These are phyloP conservation scores for Kernera saxatilis DNA, from an alignment of 345 rosid genomes.

Conservation along the genomic window DNA sequence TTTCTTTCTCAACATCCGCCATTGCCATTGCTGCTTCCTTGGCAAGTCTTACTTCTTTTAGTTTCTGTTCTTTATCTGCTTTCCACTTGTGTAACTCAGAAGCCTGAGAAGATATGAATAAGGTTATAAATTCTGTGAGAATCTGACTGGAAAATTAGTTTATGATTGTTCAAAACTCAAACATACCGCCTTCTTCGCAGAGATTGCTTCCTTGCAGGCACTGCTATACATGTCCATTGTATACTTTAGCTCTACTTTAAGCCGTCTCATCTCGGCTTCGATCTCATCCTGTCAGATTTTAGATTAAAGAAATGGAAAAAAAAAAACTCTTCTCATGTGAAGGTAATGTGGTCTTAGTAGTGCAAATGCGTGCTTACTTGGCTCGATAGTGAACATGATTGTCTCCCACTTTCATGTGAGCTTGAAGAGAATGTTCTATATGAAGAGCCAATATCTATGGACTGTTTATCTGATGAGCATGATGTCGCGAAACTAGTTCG, in stretches of 20 bases:
- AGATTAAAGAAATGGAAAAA: not conserved
- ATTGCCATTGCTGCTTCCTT: constrained; percentile 58
- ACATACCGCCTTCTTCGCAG: constrained; percentile 56
- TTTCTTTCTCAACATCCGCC: constrained; percentile 57
- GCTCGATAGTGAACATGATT: constrained; percentile 39
- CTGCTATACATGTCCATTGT: constrained; percentile 70
- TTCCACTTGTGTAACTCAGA: constrained; percentile 53
- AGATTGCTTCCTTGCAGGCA: constrained; percentile 74
- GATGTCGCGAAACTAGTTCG: constrained; percentile 41
- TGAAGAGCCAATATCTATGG: constrained; percentile 41
- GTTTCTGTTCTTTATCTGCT: constrained; percentile 42
- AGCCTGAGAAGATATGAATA: constrained; percentile 35
- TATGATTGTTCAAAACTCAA: not conserved
- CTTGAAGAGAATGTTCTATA: constrained; percentile 36
- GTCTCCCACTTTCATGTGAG: constrained; percentile 38
- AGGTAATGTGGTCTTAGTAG: not conserved
- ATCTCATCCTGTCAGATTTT: constrained; percentile 51
- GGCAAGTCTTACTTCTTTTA: constrained; percentile 45
- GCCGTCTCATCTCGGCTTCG: constrained; percentile 82
- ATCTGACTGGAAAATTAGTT: not conserved
- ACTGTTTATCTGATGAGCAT: constrained; percentile 34
- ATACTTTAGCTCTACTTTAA: constrained; percentile 63
- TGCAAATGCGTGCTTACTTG: constrained; percentile 31
- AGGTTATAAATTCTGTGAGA: not conserved
- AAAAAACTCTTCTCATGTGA: not conserved